These are phyloP conservation scores for Striga hermonthica DNA, from an alignment of 305 asterid genomes.

Conservation along the genomic window DNA sequence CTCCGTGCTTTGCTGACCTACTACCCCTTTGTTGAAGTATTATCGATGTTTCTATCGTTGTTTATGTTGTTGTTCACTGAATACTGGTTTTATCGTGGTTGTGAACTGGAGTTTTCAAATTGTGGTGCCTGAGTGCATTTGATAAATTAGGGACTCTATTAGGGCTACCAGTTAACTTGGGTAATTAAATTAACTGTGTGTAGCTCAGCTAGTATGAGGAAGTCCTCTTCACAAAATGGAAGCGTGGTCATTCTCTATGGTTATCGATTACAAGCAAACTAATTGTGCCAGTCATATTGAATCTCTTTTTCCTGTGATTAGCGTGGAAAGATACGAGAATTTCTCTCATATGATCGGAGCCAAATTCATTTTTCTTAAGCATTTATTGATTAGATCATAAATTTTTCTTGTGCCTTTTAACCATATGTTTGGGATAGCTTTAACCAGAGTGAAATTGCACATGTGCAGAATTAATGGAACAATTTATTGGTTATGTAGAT, in stretches of 20 bases:
- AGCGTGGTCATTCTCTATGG: background rate
- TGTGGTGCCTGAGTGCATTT: conserved; percentile 5
- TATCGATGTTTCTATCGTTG: background rate
- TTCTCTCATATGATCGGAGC: background rate
- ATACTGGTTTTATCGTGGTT: background rate
- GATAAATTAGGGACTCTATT: conserved; percentile 3
- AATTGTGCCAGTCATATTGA: no score
- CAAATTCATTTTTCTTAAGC: background rate
- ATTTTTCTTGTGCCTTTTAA: background rate
- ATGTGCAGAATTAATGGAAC: no score
- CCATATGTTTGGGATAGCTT: background rate
- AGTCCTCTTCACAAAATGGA: background rate
- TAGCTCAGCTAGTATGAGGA: background rate
- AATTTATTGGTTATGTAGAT: background rate
- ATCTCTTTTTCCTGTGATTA: no score
- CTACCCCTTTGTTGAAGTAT: no score
- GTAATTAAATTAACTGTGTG: conserved; percentile 4
- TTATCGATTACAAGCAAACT: background rate
- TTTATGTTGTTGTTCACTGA: background rate
- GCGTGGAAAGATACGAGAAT: background rate
- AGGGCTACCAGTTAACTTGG: conserved; percentile 20
- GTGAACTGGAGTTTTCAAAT: background rate
- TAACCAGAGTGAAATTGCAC: background rate
- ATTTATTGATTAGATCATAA: background rate
- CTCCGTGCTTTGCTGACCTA: background rate